Base-by-base conservation (phyloP, 1,139 yeast species). In the Kodamaea alishanica region DNA sequence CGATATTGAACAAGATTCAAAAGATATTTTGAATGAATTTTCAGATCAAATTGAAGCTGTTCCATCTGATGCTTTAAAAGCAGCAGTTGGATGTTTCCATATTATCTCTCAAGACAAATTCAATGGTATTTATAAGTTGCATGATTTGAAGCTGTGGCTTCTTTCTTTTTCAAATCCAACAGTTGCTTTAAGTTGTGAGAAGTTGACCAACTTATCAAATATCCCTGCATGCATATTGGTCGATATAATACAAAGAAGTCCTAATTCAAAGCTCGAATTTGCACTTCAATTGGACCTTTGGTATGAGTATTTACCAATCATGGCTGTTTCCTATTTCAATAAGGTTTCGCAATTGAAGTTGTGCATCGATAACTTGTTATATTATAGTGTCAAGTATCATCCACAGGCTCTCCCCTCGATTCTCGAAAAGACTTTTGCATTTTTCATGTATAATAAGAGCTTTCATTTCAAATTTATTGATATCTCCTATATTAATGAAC, bases 221-320 rank as follows among this genome's bases (percentile, higher is more conserved):
- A 64, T 68, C 12, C 76, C 77, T 0, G 55, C 66, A 1, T 66
- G 63, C 45, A 55, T 71, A 2, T 42, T 63, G 5, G 50, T 60
- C 5, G 74, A 70, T 45, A 48, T 70, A 3, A 47, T 69, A 2
- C 45, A 59, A 2, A 53, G 76, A 32, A 60, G 73, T 1, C 74
- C 76, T 0, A 49, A 53, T 40, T 55, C 63, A 6, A 46, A 47
- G 26, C 50, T 55, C 12, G 76, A 71, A 33, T 51, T 58, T 15
- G 45, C 56, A 3, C 52, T 69, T 9, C 75, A 69, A 44, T 41
- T 54, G 6, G 75, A 70, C 36, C 42, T 72, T 8, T 72, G 75
- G 76, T 22, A 32, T 12, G 42, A 47, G 28, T 55, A 49, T 37
- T 46, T 46, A 24, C 46, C 45, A 3, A 55, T 64, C 6, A 37